Conservation (phyloP, 257 asterid genomes). For the Echites panduratus region DNA sequence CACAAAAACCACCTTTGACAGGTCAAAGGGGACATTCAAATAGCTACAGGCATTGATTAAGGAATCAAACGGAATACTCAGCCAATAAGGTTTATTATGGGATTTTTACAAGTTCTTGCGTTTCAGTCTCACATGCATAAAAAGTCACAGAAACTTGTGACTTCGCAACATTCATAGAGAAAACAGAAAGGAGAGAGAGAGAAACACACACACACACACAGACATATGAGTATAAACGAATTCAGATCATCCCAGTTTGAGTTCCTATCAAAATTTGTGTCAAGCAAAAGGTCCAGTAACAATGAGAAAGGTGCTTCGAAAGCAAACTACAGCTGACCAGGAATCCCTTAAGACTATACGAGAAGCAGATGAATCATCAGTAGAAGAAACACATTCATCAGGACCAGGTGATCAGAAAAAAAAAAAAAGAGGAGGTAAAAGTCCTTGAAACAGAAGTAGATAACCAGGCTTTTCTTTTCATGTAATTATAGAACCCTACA, state of each 20-base stretch:
- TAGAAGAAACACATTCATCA: neutral
- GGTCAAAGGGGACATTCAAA: constrained; percentile 92
- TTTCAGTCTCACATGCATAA: neutral
- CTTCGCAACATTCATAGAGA: neutral
- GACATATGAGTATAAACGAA: neutral
- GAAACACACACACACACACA: too few species aligned
- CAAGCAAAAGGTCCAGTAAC: neutral
- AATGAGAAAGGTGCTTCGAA: neutral
- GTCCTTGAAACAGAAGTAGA: constrained; percentile 5
- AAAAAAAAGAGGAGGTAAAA: too few species aligned
- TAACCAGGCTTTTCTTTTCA: neutral
- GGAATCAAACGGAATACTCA: constrained; percentile 32
- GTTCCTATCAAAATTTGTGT: neutral
- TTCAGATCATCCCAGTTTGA: neutral
- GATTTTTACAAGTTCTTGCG: constrained; percentile 4
- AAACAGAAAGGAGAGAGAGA: neutral
- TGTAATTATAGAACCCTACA: neutral
- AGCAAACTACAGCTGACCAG: neutral
- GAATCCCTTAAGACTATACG: neutral
- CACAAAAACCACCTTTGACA: constrained; percentile 94
- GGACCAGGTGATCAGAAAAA: neutral
- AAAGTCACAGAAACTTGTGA: neutral
- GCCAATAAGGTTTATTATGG: neutral
- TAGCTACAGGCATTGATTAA: constrained; percentile 67
- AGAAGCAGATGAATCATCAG: constrained; percentile 1